These are phyloP conservation scores for Kwoniella dendrophila DNA, from an alignment of 768 basidiomycete genomes.

Conservation along the genomic window DNA sequence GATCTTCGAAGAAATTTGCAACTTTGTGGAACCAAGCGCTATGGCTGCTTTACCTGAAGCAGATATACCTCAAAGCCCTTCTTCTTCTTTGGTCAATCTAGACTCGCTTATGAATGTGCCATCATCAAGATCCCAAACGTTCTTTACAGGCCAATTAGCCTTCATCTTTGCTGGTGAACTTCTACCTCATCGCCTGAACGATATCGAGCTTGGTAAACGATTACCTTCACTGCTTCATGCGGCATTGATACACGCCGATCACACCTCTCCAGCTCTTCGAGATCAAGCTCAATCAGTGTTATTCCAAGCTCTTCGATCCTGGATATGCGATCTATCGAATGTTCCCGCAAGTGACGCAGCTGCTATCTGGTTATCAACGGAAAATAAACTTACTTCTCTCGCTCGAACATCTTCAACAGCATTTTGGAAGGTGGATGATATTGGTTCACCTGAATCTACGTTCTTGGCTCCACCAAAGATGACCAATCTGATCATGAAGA, in stretches of 20 bases:
- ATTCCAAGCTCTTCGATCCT: slow-evolving; percentile 79
- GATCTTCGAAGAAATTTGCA: slow-evolving; percentile 80
- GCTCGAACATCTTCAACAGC: slow-evolving; percentile 26
- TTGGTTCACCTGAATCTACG: slow-evolving; percentile 27
- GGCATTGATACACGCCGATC: slow-evolving; percentile 79
- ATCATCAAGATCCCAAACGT: slow-evolving; percentile 36
- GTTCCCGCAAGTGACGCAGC: slow-evolving; percentile 34
- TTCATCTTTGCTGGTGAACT: slow-evolving; percentile 66
- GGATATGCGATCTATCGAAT: slow-evolving; percentile 59
- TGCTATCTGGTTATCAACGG: slow-evolving; percentile 37
- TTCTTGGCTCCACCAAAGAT: slow-evolving; percentile 51
- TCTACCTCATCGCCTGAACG: slow-evolving; percentile 61
- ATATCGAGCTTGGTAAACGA: slow-evolving; percentile 66
- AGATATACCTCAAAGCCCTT: slow-evolving; percentile 35
- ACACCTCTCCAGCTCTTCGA: slow-evolving; percentile 70
- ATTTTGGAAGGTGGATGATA: slow-evolving; percentile 50
- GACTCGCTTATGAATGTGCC: slow-evolving; percentile 59
- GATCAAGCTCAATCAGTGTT: slow-evolving; percentile 74
- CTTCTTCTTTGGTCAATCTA: slow-evolving; percentile 63
- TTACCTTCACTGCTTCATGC: slow-evolving; percentile 77
- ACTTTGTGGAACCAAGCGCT: slow-evolving; percentile 76
- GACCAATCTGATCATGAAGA: slow-evolving; percentile 64
- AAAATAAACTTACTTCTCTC: slow-evolving; percentile 37
- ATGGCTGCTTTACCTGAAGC: slow-evolving; percentile 73
- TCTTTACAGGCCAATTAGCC: slow-evolving; percentile 85